phyloP scores from a whole-genome alignment of 768 basidiomycete genomes.

The Coprinellus micaceus region DNA sequence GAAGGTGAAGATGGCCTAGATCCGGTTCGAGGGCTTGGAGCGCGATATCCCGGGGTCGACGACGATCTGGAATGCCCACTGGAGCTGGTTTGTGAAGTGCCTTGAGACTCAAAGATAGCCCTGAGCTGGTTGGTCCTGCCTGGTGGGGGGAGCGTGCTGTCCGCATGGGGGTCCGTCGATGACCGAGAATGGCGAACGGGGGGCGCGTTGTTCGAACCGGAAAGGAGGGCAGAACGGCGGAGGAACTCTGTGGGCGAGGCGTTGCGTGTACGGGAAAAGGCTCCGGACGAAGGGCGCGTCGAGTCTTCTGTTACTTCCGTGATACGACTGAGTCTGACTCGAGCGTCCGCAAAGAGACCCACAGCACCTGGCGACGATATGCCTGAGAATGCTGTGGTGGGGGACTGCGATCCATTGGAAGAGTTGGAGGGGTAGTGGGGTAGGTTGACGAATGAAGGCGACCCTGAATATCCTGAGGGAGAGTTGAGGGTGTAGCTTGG shows the following conservation, averaged over 20 bases:
- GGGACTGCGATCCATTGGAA: slow-evolving; percentile 25
- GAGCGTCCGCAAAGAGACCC: slow-evolving; percentile 22
- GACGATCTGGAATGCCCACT: slow-evolving; percentile 50
- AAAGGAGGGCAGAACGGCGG: slow-evolving; percentile 43
- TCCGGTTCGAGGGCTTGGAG: slow-evolving; percentile 37
- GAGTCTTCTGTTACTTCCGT: slow-evolving; percentile 71
- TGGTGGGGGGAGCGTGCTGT: slow-evolving; percentile 44
- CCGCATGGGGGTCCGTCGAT: slow-evolving; percentile 53
- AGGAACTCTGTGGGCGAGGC: slow-evolving; percentile 43
- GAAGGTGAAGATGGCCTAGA: slow-evolving; percentile 47
- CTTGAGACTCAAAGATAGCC: slow-evolving; percentile 60
- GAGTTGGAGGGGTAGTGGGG: slow-evolving; percentile 30
- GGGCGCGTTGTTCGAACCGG: slow-evolving; percentile 31
- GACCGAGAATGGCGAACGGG: slow-evolving; percentile 47
- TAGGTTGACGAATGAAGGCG: slow-evolving; percentile 41
- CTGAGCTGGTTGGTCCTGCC: slow-evolving; percentile 68
- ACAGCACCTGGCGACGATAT: slow-evolving; percentile 20
- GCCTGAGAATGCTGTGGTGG: slow-evolving; percentile 20
- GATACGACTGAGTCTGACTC: slow-evolving; percentile 67
- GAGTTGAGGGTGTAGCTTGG: slow-evolving; percentile 39
- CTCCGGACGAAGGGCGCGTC: slow-evolving; percentile 53
- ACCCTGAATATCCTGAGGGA: slow-evolving; percentile 41
- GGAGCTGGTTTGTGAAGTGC: slow-evolving; percentile 24
- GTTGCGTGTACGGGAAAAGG: slow-evolving; percentile 34
- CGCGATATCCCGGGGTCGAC: slow-evolving; percentile 45